Evolutionary conservation across 306 rosid species (phyloP).

Genomic region (Ormosia emarginata): DNA sequence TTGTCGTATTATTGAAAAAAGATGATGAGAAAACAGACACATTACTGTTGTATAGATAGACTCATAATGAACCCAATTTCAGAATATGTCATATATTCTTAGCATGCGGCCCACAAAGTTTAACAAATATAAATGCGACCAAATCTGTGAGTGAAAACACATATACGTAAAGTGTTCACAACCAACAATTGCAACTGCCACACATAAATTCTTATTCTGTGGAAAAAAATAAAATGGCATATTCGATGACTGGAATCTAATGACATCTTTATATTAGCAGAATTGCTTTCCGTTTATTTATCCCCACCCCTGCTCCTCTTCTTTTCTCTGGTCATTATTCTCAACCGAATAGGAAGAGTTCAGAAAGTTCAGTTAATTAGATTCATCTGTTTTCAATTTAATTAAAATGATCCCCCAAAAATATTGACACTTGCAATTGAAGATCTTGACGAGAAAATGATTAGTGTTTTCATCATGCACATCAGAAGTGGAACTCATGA

Average conservation of each 20-base stretch:
- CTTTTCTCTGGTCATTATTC: conserved; percentile 26
- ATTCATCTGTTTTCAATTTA: conserved; percentile 1
- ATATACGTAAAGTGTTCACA: conserved; percentile 23
- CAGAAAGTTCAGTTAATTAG: conserved; percentile 4
- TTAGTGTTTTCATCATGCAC: not conserved
- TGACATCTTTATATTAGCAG: not conserved
- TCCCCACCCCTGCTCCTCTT: not conserved
- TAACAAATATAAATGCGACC: conserved; percentile 4
- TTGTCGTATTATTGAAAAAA: not conserved
- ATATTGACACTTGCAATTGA: conserved; percentile 10
- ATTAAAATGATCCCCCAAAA: not conserved
- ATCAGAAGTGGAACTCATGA: not conserved
- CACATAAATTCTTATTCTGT: conserved; percentile 28
- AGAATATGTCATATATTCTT: conserved; percentile 11
- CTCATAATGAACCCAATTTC: not conserved
- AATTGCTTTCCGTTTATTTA: conserved; percentile 7
- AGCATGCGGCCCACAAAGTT: conserved; percentile 5
- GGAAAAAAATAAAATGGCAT: conserved; percentile 15
- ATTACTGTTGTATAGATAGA: not conserved
- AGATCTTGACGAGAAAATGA: not conserved
- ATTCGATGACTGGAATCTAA: conserved; percentile 17
- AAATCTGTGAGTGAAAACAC: conserved; percentile 26
- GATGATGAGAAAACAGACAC: not conserved
- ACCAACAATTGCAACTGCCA: conserved; percentile 27
- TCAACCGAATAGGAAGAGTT: not conserved